Evolutionary conservation across 139 green algal species (phyloP).

Genomic region (Marvania coccoides): DNA sequence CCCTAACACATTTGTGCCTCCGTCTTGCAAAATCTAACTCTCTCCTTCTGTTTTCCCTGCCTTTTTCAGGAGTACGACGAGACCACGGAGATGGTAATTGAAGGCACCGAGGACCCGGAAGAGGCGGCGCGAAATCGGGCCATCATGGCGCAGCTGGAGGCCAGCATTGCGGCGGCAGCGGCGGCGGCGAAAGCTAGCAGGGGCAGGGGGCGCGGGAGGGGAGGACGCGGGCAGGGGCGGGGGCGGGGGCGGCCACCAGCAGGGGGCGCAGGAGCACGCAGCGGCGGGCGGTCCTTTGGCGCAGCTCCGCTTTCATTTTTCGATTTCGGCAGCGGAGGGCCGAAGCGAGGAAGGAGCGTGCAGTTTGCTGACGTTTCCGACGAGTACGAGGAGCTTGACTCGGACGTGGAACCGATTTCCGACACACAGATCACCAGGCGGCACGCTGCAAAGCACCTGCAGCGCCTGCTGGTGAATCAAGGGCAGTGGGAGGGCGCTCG

Average conservation of each 20-base stretch:
- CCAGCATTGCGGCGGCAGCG: slow-evolving; percentile 4
- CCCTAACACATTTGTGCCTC: neutral
- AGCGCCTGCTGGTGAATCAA: slow-evolving; percentile 6
- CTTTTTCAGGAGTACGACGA: slow-evolving; percentile 28
- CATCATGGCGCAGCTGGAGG: slow-evolving; percentile 8
- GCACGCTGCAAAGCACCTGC: slow-evolving; percentile 4
- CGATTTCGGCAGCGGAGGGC: neutral
- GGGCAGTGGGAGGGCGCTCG: slow-evolving; percentile 9
- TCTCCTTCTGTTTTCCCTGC: neutral
- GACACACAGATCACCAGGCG: neutral
- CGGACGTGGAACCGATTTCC: neutral
- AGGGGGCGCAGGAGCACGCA: neutral
- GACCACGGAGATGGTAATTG: slow-evolving; percentile 7
- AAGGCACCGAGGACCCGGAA: neutral
- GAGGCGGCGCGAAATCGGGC: neutral
- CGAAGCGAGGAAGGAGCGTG: neutral
- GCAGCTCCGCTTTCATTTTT: neutral
- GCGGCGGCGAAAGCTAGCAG: neutral
- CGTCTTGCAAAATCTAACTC: neutral
- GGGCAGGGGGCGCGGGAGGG: neutral
- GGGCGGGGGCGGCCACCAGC: neutral
- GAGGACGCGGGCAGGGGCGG: neutral
- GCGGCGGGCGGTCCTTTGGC: neutral
- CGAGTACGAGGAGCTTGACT: neutral
- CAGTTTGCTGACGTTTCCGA: neutral